Evolutionary conservation across 768 basidiomycete genomes (phyloP).

Genomic region (Cytidiella melzeri): DNA sequence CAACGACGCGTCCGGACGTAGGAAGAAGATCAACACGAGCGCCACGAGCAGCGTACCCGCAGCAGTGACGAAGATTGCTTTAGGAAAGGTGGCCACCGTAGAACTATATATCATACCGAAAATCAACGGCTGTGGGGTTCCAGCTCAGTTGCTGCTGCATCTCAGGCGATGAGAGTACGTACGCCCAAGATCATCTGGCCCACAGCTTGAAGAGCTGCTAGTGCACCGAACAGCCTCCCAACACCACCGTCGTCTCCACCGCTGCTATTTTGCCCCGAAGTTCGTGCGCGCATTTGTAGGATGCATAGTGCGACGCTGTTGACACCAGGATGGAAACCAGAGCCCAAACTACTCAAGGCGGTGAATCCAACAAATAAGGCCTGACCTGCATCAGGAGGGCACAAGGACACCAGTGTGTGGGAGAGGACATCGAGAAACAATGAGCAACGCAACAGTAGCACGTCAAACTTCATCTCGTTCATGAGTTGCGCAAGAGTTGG

Average conservation of each 20-base stretch:
- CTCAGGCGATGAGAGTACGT: conserved; percentile 12
- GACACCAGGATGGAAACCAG: conserved; percentile 60
- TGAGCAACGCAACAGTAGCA: conserved; percentile 55
- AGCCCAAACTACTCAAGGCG: conserved; percentile 56
- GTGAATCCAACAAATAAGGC: conserved; percentile 52
- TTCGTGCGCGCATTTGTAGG: conserved; percentile 26
- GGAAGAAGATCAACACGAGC: conserved; percentile 39
- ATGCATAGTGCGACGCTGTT: conserved; percentile 73
- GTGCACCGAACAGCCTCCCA: conserved; percentile 65
- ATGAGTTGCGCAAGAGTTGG: conserved; percentile 46
- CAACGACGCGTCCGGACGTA: conserved; percentile 27
- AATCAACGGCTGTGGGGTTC: conserved; percentile 50
- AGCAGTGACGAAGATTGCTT: conserved; percentile 62
- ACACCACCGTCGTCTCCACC: conserved; percentile 31
- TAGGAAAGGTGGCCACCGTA: conserved; percentile 59
- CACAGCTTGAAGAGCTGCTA: conserved; percentile 61
- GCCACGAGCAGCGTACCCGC: conserved; percentile 47
- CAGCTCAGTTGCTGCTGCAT: background rate
- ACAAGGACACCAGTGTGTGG: conserved; percentile 52
- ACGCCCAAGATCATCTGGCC: conserved; percentile 57
- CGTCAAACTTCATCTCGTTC: conserved; percentile 63
- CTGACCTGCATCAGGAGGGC: conserved; percentile 37
- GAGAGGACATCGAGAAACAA: conserved; percentile 64
- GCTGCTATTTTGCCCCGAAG: conserved; percentile 15
- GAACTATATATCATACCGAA: conserved; percentile 62